Percentiles rank a stretch among this genome's conserved stretches.
These are phyloP conservation scores for Cystoderma amianthinum DNA, from an alignment of 768 basidiomycete species.

Conservation along the genomic window DNA sequence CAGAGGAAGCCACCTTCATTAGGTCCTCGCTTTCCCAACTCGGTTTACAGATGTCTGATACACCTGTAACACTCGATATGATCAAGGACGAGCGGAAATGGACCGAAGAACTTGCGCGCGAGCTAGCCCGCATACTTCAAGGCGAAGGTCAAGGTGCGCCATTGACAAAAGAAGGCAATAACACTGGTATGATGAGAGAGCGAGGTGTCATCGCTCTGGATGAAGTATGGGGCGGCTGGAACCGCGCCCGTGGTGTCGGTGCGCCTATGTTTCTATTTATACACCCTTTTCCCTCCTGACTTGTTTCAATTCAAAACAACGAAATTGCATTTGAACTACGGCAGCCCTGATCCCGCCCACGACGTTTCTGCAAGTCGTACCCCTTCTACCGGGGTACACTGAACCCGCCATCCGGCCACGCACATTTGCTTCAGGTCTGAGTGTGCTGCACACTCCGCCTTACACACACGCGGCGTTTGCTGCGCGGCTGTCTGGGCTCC, in stretches of 20 bases:
- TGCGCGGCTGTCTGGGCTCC: constrained; percentile 48
- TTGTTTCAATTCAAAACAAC: background rate
- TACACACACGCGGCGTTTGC: constrained; percentile 68
- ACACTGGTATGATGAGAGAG: constrained; percentile 64
- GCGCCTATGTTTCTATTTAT: constrained; percentile 24
- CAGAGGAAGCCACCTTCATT: constrained; percentile 83
- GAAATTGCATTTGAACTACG: constrained; percentile 3
- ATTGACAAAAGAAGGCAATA: constrained; percentile 10
- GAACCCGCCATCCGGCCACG: constrained; percentile 60
- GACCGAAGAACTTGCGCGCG: constrained; percentile 73
- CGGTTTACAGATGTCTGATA: constrained; percentile 70
- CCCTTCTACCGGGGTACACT: constrained; percentile 59
- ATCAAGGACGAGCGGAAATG: constrained; percentile 75
- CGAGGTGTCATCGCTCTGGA: constrained; percentile 83
- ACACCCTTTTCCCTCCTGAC: no score
- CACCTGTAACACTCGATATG: constrained; percentile 88
- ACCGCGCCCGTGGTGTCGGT: constrained; percentile 89
- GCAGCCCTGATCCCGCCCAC: constrained; percentile 86
- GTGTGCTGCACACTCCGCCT: constrained; percentile 77
- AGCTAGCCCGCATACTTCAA: constrained; percentile 71
- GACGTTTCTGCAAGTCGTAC: constrained; percentile 72
- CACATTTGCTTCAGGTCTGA: constrained; percentile 66
- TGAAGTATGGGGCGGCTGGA: constrained; percentile 95
- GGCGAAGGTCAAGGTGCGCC: constrained; percentile 15
- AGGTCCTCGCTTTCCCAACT: constrained; percentile 86